phyloP scores from a whole-genome alignment of 1,284 basidiomycete species.

The Termitomyces sp. region DNA sequence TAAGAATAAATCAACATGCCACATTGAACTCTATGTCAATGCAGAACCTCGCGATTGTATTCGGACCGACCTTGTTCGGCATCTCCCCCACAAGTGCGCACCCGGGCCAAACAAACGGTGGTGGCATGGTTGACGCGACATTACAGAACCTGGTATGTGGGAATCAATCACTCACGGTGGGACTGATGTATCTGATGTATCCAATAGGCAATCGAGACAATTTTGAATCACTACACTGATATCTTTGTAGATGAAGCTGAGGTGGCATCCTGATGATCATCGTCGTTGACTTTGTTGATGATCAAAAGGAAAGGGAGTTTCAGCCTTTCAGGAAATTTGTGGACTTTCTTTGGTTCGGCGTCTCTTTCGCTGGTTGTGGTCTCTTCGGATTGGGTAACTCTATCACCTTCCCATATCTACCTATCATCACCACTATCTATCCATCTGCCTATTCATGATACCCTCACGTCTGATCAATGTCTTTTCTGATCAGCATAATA shows the following conservation, averaged over 20 bases:
- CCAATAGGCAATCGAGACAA: constrained; percentile 77
- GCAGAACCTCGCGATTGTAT: constrained; percentile 94
- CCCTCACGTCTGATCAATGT: not conserved
- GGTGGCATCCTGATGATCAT: constrained; percentile 11
- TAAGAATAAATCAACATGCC: constrained; percentile 72
- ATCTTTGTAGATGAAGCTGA: constrained; percentile 59
- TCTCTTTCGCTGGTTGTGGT: not conserved
- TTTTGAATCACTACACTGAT: constrained; percentile 80
- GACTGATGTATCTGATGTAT: not conserved
- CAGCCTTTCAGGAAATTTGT: not conserved
- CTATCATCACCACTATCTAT: not conserved
- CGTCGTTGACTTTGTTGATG: not conserved
- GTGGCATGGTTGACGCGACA: constrained; percentile 49
- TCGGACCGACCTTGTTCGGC: constrained; percentile 92
- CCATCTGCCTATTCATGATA: constrained; percentile 2
- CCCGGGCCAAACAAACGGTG: constrained; percentile 29
- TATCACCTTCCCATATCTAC: not conserved
- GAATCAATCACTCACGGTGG: not conserved
- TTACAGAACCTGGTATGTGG: constrained; percentile 45
- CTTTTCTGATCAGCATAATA: constrained; percentile 2
- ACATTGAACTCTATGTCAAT: constrained; percentile 89
- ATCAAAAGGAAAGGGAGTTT: not conserved
- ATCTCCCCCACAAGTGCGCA: constrained; percentile 29
- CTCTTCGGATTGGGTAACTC: not conserved
- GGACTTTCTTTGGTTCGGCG: not conserved